Percentiles rank a stretch among this genome's conserved stretches.
Conservation (phyloP, 352 stramenopile genomes). For the Phytophthora quininea region DNA sequence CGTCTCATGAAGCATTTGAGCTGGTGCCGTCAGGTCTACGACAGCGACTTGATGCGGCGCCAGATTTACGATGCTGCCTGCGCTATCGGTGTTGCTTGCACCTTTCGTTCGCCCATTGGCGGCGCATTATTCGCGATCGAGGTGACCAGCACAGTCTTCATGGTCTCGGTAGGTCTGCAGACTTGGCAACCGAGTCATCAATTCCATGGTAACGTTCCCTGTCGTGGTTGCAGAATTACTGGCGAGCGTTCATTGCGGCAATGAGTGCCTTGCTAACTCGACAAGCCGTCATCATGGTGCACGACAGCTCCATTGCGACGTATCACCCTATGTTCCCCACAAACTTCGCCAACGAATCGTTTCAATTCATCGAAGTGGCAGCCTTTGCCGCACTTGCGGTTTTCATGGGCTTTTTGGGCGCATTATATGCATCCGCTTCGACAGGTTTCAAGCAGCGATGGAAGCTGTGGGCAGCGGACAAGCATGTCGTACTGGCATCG, state of each 20-base stretch:
- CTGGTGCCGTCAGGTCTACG: slow-evolving; percentile 72
- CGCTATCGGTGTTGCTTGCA: slow-evolving; percentile 88
- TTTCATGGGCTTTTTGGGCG: slow-evolving; percentile 58
- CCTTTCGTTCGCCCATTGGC: slow-evolving; percentile 89
- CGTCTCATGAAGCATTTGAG: slow-evolving; percentile 77
- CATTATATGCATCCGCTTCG: slow-evolving; percentile 51
- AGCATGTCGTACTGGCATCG: slow-evolving; percentile 18
- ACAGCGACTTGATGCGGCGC: slow-evolving; percentile 66
- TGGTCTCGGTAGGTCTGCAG: slow-evolving; percentile 46
- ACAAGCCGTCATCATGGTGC: slow-evolving; percentile 46
- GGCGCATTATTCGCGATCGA: slow-evolving; percentile 93
- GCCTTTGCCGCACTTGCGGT: slow-evolving; percentile 56
- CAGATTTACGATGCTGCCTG: slow-evolving; percentile 90
- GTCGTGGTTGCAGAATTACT: slow-evolving; percentile 58
- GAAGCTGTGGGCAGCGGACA: slow-evolving; percentile 27
- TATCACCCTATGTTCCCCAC: slow-evolving; percentile 63
- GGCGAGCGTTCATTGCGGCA: slow-evolving; percentile 63
- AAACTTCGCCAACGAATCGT: slow-evolving; percentile 45
- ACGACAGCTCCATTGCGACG: slow-evolving; percentile 43
- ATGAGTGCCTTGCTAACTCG: slow-evolving; percentile 59
- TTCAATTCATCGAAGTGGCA: slow-evolving; percentile 52
- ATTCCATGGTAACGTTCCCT: no score
- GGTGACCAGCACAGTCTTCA: slow-evolving; percentile 80
- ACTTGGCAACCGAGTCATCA: no score
- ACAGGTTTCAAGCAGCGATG: slow-evolving; percentile 49